phyloP scores from a whole-genome alignment of 1,284 basidiomycete genomes.

The Anthracocystis panici-leucophaei region DNA sequence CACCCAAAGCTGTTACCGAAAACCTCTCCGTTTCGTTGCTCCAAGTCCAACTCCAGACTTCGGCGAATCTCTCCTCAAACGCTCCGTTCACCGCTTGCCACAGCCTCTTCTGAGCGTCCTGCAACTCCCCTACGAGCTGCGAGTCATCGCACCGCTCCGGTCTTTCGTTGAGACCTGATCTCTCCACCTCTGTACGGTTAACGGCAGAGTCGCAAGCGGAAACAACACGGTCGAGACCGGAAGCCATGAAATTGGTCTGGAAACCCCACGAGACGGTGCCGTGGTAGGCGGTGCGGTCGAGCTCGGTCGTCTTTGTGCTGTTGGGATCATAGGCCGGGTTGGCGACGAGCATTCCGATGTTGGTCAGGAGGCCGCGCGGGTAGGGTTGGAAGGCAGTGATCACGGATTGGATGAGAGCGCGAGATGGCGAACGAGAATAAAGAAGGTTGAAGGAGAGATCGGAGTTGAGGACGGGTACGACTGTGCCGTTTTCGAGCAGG shows the following conservation, averaged over 20 bases:
- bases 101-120: slow-evolving; percentile 69
- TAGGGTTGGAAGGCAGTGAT: slow-evolving; percentile 72
- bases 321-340: slow-evolving; percentile 72
- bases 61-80: slow-evolving; percentile 47
- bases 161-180: slow-evolving; percentile 29
- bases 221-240: slow-evolving; percentile 71
- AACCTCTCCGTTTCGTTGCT: slow-evolving; percentile 28
- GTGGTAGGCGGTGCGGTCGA: slow-evolving; percentile 72
- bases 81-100: slow-evolving; percentile 71
- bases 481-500: slow-evolving; percentile 34
- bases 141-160: slow-evolving; percentile 71
- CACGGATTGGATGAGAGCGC: slow-evolving; percentile 68
- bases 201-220: slow-evolving; percentile 66
- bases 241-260: slow-evolving; percentile 73
- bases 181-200: slow-evolving; percentile 45
- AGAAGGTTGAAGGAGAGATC: slow-evolving; percentile 72
- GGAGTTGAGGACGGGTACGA: slow-evolving; percentile 68
- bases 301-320: slow-evolving; percentile 69
- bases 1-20: slow-evolving; percentile 32
- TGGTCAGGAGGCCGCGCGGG: slow-evolving; percentile 71
- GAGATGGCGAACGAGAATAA: slow-evolving; percentile 70
- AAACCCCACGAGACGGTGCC: slow-evolving; percentile 72
- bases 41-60: slow-evolving; percentile 50
- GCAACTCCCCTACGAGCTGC: slow-evolving; percentile 65
- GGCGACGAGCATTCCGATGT: slow-evolving; percentile 72